A percentile compares a stretch with the other conserved stretches of the same genome.
These are phyloP conservation scores for Penicillium chermesinum DNA, from an alignment of 495 filamentous ascomycete species.

Conservation along the genomic window DNA sequence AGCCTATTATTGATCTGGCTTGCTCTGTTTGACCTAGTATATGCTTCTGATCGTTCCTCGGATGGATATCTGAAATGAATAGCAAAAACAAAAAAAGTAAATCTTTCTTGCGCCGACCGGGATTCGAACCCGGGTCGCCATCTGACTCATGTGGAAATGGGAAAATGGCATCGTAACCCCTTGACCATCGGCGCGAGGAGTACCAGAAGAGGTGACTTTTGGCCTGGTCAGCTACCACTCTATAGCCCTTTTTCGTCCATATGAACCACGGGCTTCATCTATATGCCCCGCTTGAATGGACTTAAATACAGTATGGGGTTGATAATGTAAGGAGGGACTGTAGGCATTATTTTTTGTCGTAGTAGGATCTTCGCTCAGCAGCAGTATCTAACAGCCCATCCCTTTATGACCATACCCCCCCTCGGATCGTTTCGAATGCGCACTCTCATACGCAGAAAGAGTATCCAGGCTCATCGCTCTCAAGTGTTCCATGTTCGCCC, in stretches of 20 bases:
- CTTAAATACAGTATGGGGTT: no score
- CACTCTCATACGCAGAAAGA: not conserved
- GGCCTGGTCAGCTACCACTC: not conserved
- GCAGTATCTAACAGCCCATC: not conserved
- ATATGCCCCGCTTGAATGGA: no score
- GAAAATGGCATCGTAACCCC: conserved; percentile 21
- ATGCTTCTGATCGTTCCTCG: no score
- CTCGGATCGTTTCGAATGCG: not conserved
- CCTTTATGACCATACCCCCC: not conserved
- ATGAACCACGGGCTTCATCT: not conserved
- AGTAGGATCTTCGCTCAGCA: no score
- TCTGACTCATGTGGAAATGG: conserved; percentile 13
- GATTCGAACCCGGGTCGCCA: conserved; percentile 26
- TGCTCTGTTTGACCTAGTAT: no score
- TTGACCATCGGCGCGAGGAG: conserved; percentile 18
- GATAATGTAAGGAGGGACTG: no score
- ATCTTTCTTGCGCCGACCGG: conserved; percentile 15
- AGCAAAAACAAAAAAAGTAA: conserved; percentile 5
- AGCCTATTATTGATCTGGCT: no score
- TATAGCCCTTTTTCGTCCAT: not conserved
- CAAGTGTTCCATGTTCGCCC: conserved; percentile 6
- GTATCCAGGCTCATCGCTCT: conserved; percentile 9
- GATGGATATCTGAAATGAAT: no score
- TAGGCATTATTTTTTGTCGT: no score
- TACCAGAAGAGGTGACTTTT: not conserved